These are phyloP conservation scores for Spinacia oleracea DNA, from an alignment of 179 eudicot species.

Conservation along the genomic window DNA sequence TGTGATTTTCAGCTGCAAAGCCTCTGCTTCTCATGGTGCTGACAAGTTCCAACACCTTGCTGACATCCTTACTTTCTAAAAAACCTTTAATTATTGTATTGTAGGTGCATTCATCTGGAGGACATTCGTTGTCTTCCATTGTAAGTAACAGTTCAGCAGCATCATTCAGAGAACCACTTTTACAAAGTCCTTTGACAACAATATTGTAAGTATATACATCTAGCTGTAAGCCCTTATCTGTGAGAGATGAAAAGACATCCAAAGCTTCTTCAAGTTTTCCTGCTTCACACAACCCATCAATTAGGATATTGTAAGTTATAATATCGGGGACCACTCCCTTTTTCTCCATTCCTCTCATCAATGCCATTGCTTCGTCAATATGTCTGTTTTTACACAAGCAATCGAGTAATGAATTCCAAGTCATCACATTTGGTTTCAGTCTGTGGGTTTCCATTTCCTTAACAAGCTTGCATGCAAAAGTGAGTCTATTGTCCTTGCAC, in stretches of 20 bases:
- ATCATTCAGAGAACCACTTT: neutral
- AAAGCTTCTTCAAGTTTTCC: neutral
- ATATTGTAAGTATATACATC: neutral
- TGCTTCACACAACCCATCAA: neutral
- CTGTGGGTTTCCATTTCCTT: constrained; percentile 28
- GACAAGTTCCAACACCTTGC: constrained; percentile 1
- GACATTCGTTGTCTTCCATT: neutral
- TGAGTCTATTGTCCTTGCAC: constrained; percentile 12
- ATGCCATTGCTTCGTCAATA: constrained; percentile 20
- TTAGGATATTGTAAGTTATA: constrained; percentile 14
- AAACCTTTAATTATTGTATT: constrained; percentile 6
- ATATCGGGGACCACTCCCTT: constrained; percentile 16
- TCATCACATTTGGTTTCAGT: constrained; percentile 12
- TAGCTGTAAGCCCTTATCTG: neutral
- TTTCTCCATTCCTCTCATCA: constrained; percentile 17
- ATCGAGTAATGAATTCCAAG: constrained; percentile 13
- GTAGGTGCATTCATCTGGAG: neutral
- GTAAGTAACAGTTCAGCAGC: neutral
- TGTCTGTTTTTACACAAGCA: constrained; percentile 25
- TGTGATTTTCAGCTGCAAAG: constrained; percentile 11
- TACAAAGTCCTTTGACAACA: constrained; percentile 16
- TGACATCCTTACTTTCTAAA: neutral
- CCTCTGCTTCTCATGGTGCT: neutral
- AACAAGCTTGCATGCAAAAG: constrained; percentile 25
- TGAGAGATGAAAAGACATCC: neutral